phyloP scores from a whole-genome alignment of 495 filamentous ascomycete genomes.

The Aspergillus heteromorphus region DNA sequence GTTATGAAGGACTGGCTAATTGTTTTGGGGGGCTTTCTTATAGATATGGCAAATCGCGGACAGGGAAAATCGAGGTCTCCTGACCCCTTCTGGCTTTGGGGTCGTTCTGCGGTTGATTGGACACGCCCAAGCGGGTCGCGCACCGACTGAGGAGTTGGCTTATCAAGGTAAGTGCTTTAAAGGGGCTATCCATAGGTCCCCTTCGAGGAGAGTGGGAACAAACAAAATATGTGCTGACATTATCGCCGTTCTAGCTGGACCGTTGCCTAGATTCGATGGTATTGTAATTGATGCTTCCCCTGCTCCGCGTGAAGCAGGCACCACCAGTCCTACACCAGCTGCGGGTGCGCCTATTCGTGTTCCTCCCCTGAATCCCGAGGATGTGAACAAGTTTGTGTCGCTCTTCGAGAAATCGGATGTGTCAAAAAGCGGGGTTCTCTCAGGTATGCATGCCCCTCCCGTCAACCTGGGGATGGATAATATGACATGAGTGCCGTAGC shows the following conservation, averaged over 20 bases:
- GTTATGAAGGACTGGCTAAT: slow-evolving; percentile 5
- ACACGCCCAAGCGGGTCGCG: slow-evolving; percentile 82
- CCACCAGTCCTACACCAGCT: slow-evolving; percentile 55
- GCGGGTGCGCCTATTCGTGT: slow-evolving; percentile 76
- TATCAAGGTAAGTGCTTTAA: slow-evolving; percentile 49
- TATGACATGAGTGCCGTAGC: background rate
- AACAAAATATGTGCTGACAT: slow-evolving; percentile 15
- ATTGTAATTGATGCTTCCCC: slow-evolving; percentile 38
- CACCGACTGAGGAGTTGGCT: slow-evolving; percentile 73
- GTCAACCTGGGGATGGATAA: background rate
- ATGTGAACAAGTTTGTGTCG: slow-evolving; percentile 76
- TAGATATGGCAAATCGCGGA: slow-evolving; percentile 99
- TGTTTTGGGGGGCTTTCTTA: background rate
- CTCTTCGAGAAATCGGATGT: slow-evolving; percentile 86
- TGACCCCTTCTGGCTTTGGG: slow-evolving; percentile 87
- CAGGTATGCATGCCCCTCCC: slow-evolving; percentile 45
- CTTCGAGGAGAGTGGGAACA: background rate
- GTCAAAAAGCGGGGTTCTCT: slow-evolving; percentile 65
- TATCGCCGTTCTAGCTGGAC: slow-evolving; percentile 56
- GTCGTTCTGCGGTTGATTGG: slow-evolving; percentile 90
- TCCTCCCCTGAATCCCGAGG: slow-evolving; percentile 81
- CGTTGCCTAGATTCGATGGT: slow-evolving; percentile 89
- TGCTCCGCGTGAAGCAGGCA: slow-evolving; percentile 33
- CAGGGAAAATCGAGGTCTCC: slow-evolving; percentile 87
- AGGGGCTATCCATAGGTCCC: background rate